Evolutionary conservation across 2,329 filamentous ascomycete genomes (phyloP), one percentile per base, ranked within the genome.

Genomic region (Alternaria arborescens): DNA sequence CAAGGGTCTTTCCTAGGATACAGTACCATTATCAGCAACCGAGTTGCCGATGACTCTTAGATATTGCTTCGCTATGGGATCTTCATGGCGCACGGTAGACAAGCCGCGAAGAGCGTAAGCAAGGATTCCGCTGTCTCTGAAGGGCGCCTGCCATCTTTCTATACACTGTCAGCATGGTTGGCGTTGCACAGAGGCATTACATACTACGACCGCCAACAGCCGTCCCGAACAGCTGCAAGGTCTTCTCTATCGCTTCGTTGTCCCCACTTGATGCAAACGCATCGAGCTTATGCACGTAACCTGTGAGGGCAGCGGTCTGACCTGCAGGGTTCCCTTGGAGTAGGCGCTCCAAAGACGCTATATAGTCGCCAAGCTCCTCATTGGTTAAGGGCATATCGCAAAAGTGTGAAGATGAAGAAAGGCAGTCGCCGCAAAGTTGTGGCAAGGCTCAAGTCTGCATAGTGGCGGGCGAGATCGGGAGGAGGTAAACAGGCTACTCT

Each of bases 41-140:
- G 71, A 70, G 52, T 80, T 80, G 10, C 78, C 78, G 52, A 79
- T 72, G 20, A 79, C 73, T 44, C 78, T 69, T 16, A 80, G 62
- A 54, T 71, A 75, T 48, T 80, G 77, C 56, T 73, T 78, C 10
- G 62, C 62, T 26, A 78, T 44, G 22, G 55, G 58, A 12, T 65
- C 30, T n/a, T 71, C 52, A 41, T 64, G 59, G 30, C 55, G 55
- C 5, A 62, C 61, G 12, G 64, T 61, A 52, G 72, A 67, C 43
- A 79, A 65, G 8, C 68, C 63, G 14, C 69, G 60, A 14, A 75
- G 46, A n/a, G 68, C 70, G 46, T 71, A 67, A 3, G 65, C 62
- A 24, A 79, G 66, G 42, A 79, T 65, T 4, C 75, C 75, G 43
- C 58, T 57, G 40, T 71, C 58, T 46, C 68, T 66, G 52, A 71